These are phyloP conservation scores for Candida ficus DNA, from an alignment of 805 yeast species.

Conservation along the genomic window DNA sequence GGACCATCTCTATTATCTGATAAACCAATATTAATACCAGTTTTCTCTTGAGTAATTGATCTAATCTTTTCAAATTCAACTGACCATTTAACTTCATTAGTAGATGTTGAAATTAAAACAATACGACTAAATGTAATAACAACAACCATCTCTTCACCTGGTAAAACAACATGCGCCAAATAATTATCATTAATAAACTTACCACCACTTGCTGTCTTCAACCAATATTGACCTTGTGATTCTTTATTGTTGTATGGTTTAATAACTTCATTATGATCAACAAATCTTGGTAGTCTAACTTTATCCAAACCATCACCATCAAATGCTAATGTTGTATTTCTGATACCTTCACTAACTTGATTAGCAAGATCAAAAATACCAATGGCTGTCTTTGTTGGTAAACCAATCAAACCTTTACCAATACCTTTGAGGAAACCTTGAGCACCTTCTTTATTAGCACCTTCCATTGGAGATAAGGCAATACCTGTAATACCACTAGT, in stretches of 20 bases:
- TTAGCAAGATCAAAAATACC: conserved; percentile 92
- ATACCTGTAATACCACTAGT: conserved; percentile 87
- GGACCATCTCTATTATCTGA: conserved; percentile 53
- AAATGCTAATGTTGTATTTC: conserved; percentile 86
- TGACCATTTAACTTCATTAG: conserved; percentile 65
- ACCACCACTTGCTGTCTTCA: conserved; percentile 81
- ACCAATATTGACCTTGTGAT: conserved; percentile 92
- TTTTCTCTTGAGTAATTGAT: conserved; percentile 67
- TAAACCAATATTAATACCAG: conserved; percentile 70
- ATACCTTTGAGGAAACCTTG: conserved; percentile 89
- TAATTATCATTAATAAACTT: conserved; percentile 65
- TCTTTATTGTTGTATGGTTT: conserved; percentile 73
- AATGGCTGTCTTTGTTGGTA: conserved; percentile 95
- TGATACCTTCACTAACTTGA: conserved; percentile 89
- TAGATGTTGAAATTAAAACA: conserved; percentile 58
- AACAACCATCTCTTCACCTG: conserved; percentile 75
- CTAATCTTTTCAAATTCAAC: conserved; percentile 59
- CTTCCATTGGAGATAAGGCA: conserved; percentile 86
- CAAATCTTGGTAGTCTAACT: conserved; percentile 76
- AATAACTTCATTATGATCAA: conserved; percentile 68
- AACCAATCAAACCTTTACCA: conserved; percentile 91
- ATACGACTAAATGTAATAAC: conserved; percentile 71
- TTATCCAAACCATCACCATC: conserved; percentile 74
- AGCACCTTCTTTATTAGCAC: conserved; percentile 86
- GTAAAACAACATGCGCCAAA: conserved; percentile 77